These are phyloP conservation scores for Sugiyamaella paludigena DNA, from an alignment of 1,139 yeast species.

Conservation along the genomic window DNA sequence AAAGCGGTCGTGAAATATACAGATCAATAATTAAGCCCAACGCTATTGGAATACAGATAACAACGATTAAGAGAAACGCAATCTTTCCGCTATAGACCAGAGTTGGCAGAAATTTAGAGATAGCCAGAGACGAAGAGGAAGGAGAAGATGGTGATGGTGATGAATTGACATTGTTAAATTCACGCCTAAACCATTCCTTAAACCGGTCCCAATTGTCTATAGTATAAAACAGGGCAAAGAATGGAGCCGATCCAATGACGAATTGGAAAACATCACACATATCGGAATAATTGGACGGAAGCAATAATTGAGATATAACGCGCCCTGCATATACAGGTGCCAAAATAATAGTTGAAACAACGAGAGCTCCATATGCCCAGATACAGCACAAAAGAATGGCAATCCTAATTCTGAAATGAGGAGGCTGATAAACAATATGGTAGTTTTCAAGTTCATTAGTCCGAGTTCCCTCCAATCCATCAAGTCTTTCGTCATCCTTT, in stretches of 20 bases:
- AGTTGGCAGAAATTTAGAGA: no score
- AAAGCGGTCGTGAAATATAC: conserved; percentile 10
- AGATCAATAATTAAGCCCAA: conserved; percentile 8
- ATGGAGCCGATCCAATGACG: conserved; percentile 22
- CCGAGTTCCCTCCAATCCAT: conserved; percentile 42
- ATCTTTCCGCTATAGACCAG: not conserved
- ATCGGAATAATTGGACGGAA: conserved; percentile 4
- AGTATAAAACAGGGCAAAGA: conserved; percentile 12
- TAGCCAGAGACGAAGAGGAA: not conserved
- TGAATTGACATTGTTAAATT: not conserved
- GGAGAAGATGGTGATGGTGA: conserved; percentile 3
- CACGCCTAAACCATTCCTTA: conserved; percentile 6
- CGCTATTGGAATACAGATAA: conserved; percentile 2
- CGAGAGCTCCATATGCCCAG: conserved; percentile 66
- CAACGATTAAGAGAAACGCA: not conserved
- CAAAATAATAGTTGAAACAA: conserved; percentile 36
- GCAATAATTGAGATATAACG: conserved; percentile 7
- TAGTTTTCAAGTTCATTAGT: conserved; percentile 54
- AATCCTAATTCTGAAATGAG: conserved; percentile 62
- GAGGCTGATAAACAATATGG: conserved; percentile 83
- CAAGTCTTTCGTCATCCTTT: conserved; percentile 65
- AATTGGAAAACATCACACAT: conserved; percentile 19
- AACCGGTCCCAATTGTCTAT: conserved; percentile 20
- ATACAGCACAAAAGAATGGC: conserved; percentile 54
- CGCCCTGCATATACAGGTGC: conserved; percentile 37